These are phyloP conservation scores for Solanum bulbocastanum DNA, from an alignment of 257 asterid species.

Conservation along the genomic window DNA sequence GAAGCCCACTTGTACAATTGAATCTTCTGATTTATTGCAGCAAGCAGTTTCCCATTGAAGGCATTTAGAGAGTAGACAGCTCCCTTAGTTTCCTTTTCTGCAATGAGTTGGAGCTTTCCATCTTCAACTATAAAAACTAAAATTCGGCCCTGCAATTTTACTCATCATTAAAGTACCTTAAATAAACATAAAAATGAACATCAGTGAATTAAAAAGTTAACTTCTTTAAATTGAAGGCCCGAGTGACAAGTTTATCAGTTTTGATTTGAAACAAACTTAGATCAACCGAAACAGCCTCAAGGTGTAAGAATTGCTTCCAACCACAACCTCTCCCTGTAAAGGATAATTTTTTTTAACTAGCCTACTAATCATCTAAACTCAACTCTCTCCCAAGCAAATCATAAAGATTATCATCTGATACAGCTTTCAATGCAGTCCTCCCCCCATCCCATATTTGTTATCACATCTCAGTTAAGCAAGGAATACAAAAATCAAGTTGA, in stretches of 20 bases:
- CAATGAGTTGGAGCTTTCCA: conserved; percentile 83
- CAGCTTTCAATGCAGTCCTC: not conserved
- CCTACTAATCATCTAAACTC: not conserved
- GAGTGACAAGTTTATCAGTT: not conserved
- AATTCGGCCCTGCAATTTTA: conserved; percentile 68
- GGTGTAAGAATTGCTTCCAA: not conserved
- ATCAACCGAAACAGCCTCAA: not conserved
- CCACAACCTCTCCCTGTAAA: not conserved
- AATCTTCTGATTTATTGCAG: conserved; percentile 96
- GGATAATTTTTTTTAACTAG: not conserved
- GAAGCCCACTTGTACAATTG: conserved; percentile 94
- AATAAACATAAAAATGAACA: not conserved
- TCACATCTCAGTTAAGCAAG: not conserved
- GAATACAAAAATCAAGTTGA: not conserved
- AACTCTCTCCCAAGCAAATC: not conserved
- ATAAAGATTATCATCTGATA: not conserved
- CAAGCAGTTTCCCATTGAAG: conserved; percentile 89
- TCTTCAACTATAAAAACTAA: conserved; percentile 92
- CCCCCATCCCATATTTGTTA: not conserved
- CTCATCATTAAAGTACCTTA: not conserved
- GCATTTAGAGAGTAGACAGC: conserved; percentile 92
- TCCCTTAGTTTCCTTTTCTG: conserved; percentile 97
- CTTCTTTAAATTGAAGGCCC: not conserved
- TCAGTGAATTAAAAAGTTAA: not conserved
- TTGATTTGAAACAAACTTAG: not conserved